Base-by-base conservation (phyloP, 2,329 filamentous ascomycete species). In the Akanthomyces lecanii region DNA sequence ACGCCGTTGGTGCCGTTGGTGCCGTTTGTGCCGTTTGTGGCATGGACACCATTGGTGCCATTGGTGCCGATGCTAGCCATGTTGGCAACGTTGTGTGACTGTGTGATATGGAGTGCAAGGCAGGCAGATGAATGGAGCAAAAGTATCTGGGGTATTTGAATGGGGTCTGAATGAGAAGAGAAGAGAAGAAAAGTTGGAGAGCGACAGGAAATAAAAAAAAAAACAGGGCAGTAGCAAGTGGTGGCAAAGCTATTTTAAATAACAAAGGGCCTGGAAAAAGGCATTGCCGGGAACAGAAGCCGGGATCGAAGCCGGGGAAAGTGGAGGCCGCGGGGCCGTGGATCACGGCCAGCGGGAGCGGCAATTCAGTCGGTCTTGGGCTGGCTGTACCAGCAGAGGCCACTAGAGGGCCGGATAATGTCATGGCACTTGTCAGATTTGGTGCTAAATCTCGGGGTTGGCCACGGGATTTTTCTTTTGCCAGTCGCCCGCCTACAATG, bases 11-110 rank as follows among this genome's bases (percentile, higher is more conserved):
- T 38, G 23, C 36, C 51, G 23, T 53, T 38, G 1, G 38, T 40
- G 38, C 14, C 38, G 14, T 40, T 40, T 61, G 71, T 67, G 71
- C 64, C 65, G 64, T 69, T 69, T 58, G 68, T 66, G 63, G 47
- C 45, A 30, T 64, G 64, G 10, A 51, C 65, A 10, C 30, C 58
- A 44, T 36, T 58, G 28, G 44, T 48, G 23, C 36, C 51, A 25
- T 53, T 38, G 3, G 38, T 40, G 38, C 14, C 38, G 14, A 11
- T 40, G 36, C 11, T 42, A 21, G 38, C 12, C 33, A n/a, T 28
- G 16, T 5, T 42, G 52, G n/a, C 36, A 3, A 18, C 30, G 52
- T 42, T 36, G 48, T 51, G 50, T 12, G 30, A 12, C 14, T 50
- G 25, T 16, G 23, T 36, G 16, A 38, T 55, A 38, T 42, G 1